Conservation (phyloP, 2,329 filamentous ascomycete species). For the Xylaria sp. region DNA sequence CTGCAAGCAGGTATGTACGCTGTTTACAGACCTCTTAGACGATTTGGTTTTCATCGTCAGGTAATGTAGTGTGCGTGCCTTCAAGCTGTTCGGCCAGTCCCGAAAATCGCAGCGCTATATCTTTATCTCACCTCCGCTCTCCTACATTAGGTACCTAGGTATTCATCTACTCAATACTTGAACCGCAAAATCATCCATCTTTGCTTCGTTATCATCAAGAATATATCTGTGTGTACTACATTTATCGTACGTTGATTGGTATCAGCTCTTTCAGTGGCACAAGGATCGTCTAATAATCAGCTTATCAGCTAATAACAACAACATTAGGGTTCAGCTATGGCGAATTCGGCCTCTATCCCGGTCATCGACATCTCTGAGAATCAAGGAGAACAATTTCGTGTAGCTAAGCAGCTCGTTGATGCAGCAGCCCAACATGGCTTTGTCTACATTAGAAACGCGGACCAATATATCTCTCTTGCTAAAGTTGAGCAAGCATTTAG, state of each 20-base stretch:
- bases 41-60: neutral
- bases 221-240: neutral
- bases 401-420: slow-evolving; percentile 77
- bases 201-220: neutral
- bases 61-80: neutral
- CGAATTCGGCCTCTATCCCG: slow-evolving; percentile 67
- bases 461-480: slow-evolving; percentile 71
- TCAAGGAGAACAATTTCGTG: slow-evolving; percentile 60
- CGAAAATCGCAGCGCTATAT: neutral
- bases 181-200: neutral
- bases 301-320: neutral
- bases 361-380: slow-evolving; percentile 81
- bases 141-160: neutral
- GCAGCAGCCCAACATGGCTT: slow-evolving; percentile 88
- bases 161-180: neutral
- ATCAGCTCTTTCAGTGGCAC: neutral
- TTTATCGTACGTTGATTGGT: neutral
- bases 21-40: neutral
- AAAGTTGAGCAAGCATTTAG: slow-evolving; percentile 78
- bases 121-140: slow-evolving; percentile 5
- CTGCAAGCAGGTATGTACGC: too few relatives aligned
- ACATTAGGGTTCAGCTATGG: slow-evolving; percentile 35
- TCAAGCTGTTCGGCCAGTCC: neutral
- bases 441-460: slow-evolving; percentile 84
- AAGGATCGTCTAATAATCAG: neutral